Base-by-base conservation (phyloP, 495 filamentous ascomycete genomes). In the Aspergillus carlsbadensis region DNA sequence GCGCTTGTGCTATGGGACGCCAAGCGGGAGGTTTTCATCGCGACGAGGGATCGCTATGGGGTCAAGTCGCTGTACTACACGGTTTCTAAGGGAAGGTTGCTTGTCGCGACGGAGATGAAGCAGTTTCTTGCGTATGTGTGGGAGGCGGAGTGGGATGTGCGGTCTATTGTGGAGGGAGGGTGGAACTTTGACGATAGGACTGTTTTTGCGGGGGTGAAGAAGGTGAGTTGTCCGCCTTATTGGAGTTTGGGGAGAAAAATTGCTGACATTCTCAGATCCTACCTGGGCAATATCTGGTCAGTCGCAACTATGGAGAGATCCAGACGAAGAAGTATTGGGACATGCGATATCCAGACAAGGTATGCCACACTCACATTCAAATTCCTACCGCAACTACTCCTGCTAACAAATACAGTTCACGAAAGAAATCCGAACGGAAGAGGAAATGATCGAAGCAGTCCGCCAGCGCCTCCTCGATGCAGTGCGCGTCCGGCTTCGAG, bases 61-160 rank as follows among this genome's bases (percentile, higher is more conserved):
- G 74, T 83, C 58, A 81, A 82, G 61, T 78, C 78, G 34, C 64
- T 83, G 1, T 76, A 75, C 46, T 82, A 72, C 62, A 81, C 76
- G 0, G 47, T 71, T 13, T 36, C 59, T 1, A 59, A 67, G 4
- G 60, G 54, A 10, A 49, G 61, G 47, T 50, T 81, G 10, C 55
- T 78, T 8, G 49, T 79, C 1, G 72, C 70, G 5, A 61, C 75
- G 0, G 76, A 82, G 49, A 70, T 69, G 50, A 82, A 81, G 56
- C 70, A 63, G 13, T 76, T 82, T 48, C 49, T 78, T 31, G 59
- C 71, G 1, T 61, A 76, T 36, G 76, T 70, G 6, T 79, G 77
- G 72, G 57, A 68, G 61, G 67, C 75, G 0, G 66, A 77, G 57
- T 83, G 80, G 79, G 73, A 78, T 67, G 69, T 81, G 2, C 52